Percentiles rank a stretch among this genome's conserved stretches.
These are phyloP conservation scores for Aspergillus tanneri DNA, from an alignment of 2,329 filamentous ascomycete genomes.

Conservation along the genomic window DNA sequence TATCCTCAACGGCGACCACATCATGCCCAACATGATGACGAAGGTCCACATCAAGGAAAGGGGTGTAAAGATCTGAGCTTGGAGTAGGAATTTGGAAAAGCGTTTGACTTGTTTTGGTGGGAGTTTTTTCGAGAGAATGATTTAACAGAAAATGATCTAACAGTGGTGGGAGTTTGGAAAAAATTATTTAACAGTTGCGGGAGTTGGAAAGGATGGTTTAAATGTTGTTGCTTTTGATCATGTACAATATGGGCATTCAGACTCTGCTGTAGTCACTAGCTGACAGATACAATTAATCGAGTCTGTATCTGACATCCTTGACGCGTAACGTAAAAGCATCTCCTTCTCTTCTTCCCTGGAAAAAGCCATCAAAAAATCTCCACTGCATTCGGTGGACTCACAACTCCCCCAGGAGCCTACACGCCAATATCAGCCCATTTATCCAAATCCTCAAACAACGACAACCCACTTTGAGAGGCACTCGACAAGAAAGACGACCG, in stretches of 20 bases:
- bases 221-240: too few species aligned
- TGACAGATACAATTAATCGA: too few species aligned
- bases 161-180: too few species aligned
- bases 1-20: slow-evolving; percentile 29
- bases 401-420: slow-evolving; percentile 47
- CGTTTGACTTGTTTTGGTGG: neutral
- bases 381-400: slow-evolving; percentile 48
- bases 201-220: too few species aligned
- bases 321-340: neutral
- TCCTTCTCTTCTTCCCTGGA: neutral
- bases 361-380: slow-evolving; percentile 43
- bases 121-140: neutral
- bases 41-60: slow-evolving; percentile 26
- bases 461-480: slow-evolving; percentile 44
- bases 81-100: neutral
- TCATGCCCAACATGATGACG: slow-evolving; percentile 25
- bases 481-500: slow-evolving; percentile 53
- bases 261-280: too few species aligned
- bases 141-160: neutral
- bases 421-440: neutral
- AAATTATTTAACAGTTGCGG: too few species aligned
- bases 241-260: too few species aligned
- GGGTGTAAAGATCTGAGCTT: slow-evolving; percentile 1
- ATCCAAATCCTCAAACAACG: neutral
- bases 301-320: neutral